Conservation (phyloP, 78 protist species). For the Chrysochromulina tobinii region DNA sequence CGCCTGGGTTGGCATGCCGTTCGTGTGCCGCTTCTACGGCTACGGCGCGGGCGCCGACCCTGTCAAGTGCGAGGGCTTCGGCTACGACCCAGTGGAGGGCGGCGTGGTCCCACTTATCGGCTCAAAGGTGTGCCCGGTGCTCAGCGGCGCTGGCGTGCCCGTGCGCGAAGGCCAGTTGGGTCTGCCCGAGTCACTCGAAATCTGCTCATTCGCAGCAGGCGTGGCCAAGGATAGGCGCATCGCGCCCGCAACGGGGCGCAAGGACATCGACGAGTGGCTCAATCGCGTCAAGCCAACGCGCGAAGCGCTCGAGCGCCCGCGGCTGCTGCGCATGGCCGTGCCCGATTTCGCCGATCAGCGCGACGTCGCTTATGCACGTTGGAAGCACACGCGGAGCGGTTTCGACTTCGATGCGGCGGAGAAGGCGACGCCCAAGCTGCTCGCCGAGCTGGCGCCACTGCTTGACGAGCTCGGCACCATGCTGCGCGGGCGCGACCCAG, state of each 20-base stretch:
- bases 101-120: too few species aligned
- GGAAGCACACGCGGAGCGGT: background rate
- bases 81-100: background rate
- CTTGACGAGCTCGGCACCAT: background rate
- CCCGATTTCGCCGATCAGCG: background rate
- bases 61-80: background rate
- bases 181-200: background rate
- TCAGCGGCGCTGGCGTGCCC: background rate
- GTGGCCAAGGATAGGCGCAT: background rate
- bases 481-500: background rate
- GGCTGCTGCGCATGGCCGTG: background rate
- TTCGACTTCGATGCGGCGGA: background rate
- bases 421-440: background rate
- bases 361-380: background rate
- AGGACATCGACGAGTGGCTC: background rate
- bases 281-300: background rate
- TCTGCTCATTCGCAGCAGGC: background rate
- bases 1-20: background rate
- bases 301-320: background rate
- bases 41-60: background rate
- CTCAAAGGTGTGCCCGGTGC: background rate
- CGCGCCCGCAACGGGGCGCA: background rate
- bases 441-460: background rate
- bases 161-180: background rate
- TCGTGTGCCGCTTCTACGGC: background rate